phyloP scores from a whole-genome alignment of 306 rosid genomes.

The Glycine latifolia region DNA sequence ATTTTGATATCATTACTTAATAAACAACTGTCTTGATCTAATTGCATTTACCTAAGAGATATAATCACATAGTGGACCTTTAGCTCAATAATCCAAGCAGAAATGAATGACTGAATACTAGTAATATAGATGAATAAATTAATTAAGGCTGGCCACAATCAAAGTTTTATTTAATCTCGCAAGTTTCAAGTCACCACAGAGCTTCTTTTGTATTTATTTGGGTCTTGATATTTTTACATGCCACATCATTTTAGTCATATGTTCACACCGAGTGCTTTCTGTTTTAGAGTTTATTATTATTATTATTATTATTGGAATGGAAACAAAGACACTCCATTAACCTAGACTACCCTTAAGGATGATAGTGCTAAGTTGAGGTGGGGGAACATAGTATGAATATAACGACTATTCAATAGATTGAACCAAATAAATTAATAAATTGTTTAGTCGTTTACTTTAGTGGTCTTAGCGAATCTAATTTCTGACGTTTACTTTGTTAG shows the following conservation, averaged over 20 bases:
- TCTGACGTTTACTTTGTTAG: not conserved
- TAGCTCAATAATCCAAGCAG: not conserved
- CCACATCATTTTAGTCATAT: not conserved
- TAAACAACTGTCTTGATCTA: constrained; percentile 10
- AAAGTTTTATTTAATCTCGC: not conserved
- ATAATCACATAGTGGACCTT: not conserved
- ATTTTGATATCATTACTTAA: not conserved
- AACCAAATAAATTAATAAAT: not conserved
- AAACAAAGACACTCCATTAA: too few relatives aligned
- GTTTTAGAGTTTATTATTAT: not conserved
- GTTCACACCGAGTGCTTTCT: not conserved
- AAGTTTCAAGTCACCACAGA: not conserved
- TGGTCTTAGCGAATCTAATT: not conserved
- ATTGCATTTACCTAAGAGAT: too few relatives aligned
- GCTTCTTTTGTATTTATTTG: not conserved
- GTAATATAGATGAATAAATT: not conserved
- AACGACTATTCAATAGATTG: not conserved
- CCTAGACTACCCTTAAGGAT: too few relatives aligned
- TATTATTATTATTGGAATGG: too few relatives aligned
- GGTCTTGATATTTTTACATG: not conserved
- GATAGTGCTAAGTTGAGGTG: too few relatives aligned
- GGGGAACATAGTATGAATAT: not conserved
- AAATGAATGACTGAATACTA: not conserved
- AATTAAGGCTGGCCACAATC: not conserved
- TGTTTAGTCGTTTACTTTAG: not conserved